Base-by-base conservation (phyloP, 2,329 filamentous ascomycete genomes). In the Fusarium pininemorale region DNA sequence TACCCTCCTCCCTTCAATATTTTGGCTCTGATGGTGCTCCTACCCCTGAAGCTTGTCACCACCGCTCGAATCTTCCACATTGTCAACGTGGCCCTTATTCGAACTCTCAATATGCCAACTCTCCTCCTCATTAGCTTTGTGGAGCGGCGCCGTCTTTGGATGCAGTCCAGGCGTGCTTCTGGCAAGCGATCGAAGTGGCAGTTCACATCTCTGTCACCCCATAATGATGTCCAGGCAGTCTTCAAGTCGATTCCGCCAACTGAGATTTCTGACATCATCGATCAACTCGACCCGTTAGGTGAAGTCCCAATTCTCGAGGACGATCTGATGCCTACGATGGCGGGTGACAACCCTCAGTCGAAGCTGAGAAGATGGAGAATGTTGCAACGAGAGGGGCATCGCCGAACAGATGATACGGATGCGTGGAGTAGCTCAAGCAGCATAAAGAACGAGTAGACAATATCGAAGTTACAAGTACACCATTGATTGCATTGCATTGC, bases 1-100 rank as follows among this genome's bases (percentile, higher is more conserved):
- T 93, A 93, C 77, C 88, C 90, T 18, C 91, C 92, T 0, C 92
- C 92, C 2, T 91, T 93, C 81, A 94, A 94, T 75, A 86, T 94
- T 37, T 80, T 91, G 22, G 92, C 92, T 4, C 83, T 94, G 24
- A 62, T 90, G 32, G 78, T 90, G 38, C 84, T 94, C 35, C 85
- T 93, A 2, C 92, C 92, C 0, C 82, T 94, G 32, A 93, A 92
- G 75, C 87, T 91, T 75, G 73, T 90, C 24, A 82, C 92, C 15
- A 87, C 89, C 0, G 87, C 90, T 5, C 86, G 89, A 24, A 89
- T 89, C 83, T 94, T 94, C 75, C 92, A 94, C 83, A 90, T 91
- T 75, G 86, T 93, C 80, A 93, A 94, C 79, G 91, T 94, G 61
- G 88, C 88, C 58, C 84, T 88, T 7, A 89, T 93, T 13, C 87